Evolutionary conservation across 139 green algal species (phyloP).

Genomic region (Micractinium sp.): DNA sequence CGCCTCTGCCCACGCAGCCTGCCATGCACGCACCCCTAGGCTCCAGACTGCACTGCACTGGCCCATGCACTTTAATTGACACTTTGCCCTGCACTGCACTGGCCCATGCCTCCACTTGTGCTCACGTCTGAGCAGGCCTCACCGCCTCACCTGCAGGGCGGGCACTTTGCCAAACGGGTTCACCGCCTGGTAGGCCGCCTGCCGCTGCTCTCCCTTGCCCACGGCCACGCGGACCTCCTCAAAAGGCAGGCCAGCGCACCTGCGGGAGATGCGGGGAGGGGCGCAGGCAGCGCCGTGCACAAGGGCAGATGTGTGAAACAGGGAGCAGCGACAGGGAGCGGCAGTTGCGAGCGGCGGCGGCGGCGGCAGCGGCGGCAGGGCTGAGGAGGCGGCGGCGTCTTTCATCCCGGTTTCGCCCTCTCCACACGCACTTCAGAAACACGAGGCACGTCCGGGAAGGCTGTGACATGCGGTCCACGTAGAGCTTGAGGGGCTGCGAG

Average conservation of each 20-base stretch:
- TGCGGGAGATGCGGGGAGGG: background rate
- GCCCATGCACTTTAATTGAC: too few relatives aligned
- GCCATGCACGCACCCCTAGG: background rate
- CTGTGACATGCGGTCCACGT: constrained; percentile 18
- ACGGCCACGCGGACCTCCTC: constrained; percentile 24
- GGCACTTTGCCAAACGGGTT: constrained; percentile 40
- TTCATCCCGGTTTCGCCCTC: background rate
- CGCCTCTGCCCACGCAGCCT: too few relatives aligned
- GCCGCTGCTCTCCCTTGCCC: background rate
- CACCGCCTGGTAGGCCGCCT: background rate
- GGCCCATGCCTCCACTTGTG: background rate
- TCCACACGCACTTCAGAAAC: constrained; percentile 2
- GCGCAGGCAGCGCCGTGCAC: too few relatives aligned
- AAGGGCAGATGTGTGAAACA: background rate
- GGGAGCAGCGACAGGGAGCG: background rate
- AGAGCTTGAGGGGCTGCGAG: background rate
- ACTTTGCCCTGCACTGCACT: background rate
- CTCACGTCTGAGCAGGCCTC: too few relatives aligned
- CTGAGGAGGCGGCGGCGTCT: background rate
- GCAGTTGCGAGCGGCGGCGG: background rate
- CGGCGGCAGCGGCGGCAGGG: background rate
- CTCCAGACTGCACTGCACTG: too few relatives aligned
- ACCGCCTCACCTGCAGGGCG: background rate
- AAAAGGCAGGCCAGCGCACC: constrained; percentile 1
- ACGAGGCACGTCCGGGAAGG: background rate